Conservation (phyloP, 108 stramenopile species). For the Cyclotella cryptica region DNA sequence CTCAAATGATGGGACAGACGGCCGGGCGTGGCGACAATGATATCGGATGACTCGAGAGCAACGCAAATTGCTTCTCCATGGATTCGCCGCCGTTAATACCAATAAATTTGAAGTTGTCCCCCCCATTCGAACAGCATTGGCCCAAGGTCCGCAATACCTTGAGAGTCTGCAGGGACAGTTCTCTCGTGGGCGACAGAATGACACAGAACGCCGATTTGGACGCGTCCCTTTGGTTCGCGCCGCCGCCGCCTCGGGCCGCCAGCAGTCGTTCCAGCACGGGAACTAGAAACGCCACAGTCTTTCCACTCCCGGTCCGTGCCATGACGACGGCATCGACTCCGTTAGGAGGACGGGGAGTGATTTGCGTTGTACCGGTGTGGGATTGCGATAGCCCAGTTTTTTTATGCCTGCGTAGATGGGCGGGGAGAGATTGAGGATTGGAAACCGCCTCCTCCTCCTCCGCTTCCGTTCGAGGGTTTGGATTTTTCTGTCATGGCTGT, state of each 20-base stretch:
- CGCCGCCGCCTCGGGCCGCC: slow-evolving; percentile 51
- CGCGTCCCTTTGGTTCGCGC: slow-evolving; percentile 1
- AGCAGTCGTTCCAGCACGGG: slow-evolving; percentile 90
- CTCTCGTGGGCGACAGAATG: slow-evolving; percentile 96
- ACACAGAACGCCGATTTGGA: slow-evolving; percentile 64
- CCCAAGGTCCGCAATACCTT: slow-evolving; percentile 86
- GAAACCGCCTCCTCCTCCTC: slow-evolving; percentile 73
- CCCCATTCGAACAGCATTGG: slow-evolving; percentile 53
- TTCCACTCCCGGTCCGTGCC: slow-evolving; percentile 97
- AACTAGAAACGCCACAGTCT: slow-evolving; percentile 95
- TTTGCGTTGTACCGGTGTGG: slow-evolving; percentile 98
- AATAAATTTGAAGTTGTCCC: slow-evolving; percentile 63
- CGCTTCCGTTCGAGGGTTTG: slow-evolving; percentile 37
- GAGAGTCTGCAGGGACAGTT: slow-evolving; percentile 94
- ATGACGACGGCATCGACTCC: slow-evolving; percentile 95
- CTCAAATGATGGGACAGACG: slow-evolving; percentile 96
- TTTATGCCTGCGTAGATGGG: slow-evolving; percentile 84
- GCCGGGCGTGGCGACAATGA: slow-evolving; percentile 98
- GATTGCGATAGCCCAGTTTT: slow-evolving; percentile 93
- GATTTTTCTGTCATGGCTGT: slow-evolving; percentile 6
- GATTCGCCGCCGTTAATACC: slow-evolving; percentile 97
- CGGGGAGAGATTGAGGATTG: slow-evolving; percentile 83
- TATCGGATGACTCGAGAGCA: slow-evolving; percentile 88
- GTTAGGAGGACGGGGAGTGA: slow-evolving; percentile 90
- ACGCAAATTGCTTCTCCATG: slow-evolving; percentile 95